These are phyloP conservation scores for Dryas alaskensis DNA, from an alignment of 306 rosid species.

Conservation along the genomic window DNA sequence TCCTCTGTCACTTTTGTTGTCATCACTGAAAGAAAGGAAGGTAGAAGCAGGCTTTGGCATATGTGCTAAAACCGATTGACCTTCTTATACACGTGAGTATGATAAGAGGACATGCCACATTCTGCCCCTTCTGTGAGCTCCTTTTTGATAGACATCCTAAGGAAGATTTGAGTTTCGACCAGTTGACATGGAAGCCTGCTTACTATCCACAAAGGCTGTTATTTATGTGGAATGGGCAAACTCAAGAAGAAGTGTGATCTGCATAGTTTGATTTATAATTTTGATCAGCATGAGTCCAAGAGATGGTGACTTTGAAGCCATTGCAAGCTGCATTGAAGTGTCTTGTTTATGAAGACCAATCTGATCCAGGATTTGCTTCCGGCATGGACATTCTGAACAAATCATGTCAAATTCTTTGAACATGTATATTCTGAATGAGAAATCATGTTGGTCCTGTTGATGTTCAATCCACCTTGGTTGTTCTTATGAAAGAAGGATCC, in stretches of 20 bases:
- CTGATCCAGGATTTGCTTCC: neutral
- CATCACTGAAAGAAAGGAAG: neutral
- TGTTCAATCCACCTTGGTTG: no score
- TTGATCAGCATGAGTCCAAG: conserved; percentile 3
- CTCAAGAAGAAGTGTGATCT: neutral
- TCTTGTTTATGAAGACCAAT: neutral
- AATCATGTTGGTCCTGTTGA: no score
- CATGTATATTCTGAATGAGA: no score
- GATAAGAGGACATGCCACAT: conserved; percentile 7
- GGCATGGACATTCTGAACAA: no score
- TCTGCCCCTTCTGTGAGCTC: conserved; percentile 1
- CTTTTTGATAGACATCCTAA: neutral
- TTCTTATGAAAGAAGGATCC: neutral
- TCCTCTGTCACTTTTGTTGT: neutral
- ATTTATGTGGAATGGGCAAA: neutral
- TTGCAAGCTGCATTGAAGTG: neutral
- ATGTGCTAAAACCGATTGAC: neutral
- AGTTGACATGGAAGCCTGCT: neutral
- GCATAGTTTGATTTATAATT: neutral
- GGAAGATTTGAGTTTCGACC: conserved; percentile 5
- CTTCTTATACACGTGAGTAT: neutral
- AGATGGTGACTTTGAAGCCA: conserved; percentile 3
- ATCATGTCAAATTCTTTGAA: no score
- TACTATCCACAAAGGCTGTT: neutral
- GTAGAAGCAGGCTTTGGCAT: neutral